Evolutionary conservation across 129 eudicot genomes (phyloP), one percentile per base, ranked within the genome.

Genomic region (Gnaphalium uliginosum): DNA sequence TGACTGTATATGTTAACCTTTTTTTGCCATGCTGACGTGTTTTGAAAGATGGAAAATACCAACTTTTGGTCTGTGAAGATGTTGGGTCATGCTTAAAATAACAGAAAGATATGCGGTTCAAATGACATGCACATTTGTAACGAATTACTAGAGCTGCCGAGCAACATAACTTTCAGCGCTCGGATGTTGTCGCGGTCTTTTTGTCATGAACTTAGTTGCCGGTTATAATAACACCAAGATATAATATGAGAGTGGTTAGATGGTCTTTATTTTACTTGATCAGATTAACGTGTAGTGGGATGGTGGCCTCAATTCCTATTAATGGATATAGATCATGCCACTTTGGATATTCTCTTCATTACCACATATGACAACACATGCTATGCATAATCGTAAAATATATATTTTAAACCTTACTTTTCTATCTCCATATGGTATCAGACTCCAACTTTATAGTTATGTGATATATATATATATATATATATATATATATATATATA

Each of bases 271-370:
- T 26, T 43, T 74, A 26, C 1, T 32, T 72, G 13, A 54, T 72
- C 66, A 71, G n/a, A 71, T 30, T 21, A 66, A 71, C 4, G 46
- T 54, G 66, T 56, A 27, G 63, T 71, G 51, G 48, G 66, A 37
- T 26, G 14, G 14, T 65, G n/a, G 32, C 48, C 48, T 63, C 19
- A 66, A 30, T 66, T 65, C 70, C 15, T 66, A 17, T 65, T 4
- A 17, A 66, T 33, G 48, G 70, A 33, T 66, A 33, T 66, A 59
- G 70, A 19, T 32, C 25, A 17, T 65, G 69, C 4, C 24, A 63
- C 69, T 63, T 63, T 63, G 6, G 58, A 51, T 51, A 51, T 51
- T 17, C 22, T 39, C 10, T 39, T 39, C 46, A 46, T 46, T 46
- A 3, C 66, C 62, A 57, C 25, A 46, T 14, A 46, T 46, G 53